phyloP scores from a whole-genome alignment of 2,329 filamentous ascomycete species.

The Chrysosphaeria jannelii region DNA sequence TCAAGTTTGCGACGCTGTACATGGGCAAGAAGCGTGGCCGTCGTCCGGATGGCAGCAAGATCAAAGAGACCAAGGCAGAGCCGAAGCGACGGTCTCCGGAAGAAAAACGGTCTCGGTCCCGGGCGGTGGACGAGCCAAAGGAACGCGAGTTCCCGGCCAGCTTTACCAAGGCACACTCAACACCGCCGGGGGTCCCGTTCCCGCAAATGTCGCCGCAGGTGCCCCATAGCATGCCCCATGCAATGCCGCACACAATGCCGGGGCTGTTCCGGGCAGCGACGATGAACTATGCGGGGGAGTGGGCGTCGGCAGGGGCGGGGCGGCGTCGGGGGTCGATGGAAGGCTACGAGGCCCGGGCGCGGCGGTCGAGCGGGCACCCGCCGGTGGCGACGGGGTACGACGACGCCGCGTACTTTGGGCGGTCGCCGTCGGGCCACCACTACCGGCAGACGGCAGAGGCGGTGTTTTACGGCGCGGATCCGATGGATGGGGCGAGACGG shows the following conservation, averaged over 20 bases:
- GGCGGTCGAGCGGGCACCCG: too few relatives aligned
- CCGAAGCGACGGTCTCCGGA: background rate
- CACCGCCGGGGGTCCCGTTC: constrained; percentile 4
- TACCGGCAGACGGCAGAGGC: background rate
- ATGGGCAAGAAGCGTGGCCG: constrained; percentile 4
- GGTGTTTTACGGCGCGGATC: background rate
- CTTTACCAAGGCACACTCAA: constrained; percentile 6
- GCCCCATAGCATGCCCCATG: constrained; percentile 2
- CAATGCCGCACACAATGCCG: background rate
- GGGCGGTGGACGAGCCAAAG: constrained; percentile 5
- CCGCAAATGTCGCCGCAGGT: constrained; percentile 3
- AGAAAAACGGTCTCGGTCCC: constrained; percentile 1
- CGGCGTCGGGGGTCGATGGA: background rate
- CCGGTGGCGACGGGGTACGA: too few relatives aligned
- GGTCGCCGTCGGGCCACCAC: background rate
- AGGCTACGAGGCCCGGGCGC: background rate
- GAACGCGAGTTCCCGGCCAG: constrained; percentile 1
- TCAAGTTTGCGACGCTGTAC: constrained; percentile 5
- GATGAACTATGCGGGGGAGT: background rate
- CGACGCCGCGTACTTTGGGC: too few relatives aligned
- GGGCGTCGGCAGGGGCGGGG: background rate
- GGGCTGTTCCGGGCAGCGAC: constrained; percentile 3
- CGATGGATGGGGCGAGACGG: background rate
- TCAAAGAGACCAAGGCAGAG: background rate
- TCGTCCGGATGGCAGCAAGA: constrained; percentile 2